Percentiles rank a stretch among this genome's conserved stretches.
Evolutionary conservation across 768 basidiomycete species (phyloP).

Genomic region (Mycena maculata): DNA sequence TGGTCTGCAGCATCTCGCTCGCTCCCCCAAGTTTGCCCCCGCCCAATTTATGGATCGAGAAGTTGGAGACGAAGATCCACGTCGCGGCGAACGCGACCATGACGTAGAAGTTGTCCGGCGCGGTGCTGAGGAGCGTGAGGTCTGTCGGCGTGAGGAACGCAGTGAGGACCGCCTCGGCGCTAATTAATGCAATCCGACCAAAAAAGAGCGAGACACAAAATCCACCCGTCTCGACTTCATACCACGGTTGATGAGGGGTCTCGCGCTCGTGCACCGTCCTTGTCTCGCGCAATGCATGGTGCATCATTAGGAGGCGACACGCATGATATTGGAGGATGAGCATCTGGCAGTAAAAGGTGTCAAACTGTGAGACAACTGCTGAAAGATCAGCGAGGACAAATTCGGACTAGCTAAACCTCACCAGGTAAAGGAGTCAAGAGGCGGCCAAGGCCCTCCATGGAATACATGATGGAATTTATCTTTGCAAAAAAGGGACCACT

Average conservation of each 20-base stretch:
- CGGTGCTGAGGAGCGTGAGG: constrained; percentile 48
- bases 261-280: constrained; percentile 33
- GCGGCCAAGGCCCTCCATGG: constrained; percentile 51
- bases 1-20: constrained; percentile 51
- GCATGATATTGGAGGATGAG: constrained; percentile 53
- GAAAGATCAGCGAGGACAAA: constrained; percentile 33
- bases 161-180: constrained; percentile 53
- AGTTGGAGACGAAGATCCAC: constrained; percentile 56
- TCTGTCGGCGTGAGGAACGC: constrained; percentile 48
- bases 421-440: constrained; percentile 52
- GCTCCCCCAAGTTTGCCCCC: constrained; percentile 50
- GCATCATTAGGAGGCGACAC: constrained; percentile 51
- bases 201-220: constrained; percentile 46
- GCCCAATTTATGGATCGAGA: constrained; percentile 49
- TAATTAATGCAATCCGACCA: constrained; percentile 51
- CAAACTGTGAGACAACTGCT: constrained; percentile 56
- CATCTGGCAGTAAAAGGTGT: constrained; percentile 56
- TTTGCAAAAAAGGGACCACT: constrained; percentile 44
- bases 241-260: constrained; percentile 45
- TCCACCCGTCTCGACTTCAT: constrained; percentile 47
- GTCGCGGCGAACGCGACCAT: constrained; percentile 58
- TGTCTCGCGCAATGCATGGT: constrained; percentile 48
- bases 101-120: constrained; percentile 55
- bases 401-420: constrained; percentile 34
- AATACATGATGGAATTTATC: constrained; percentile 44